Percentiles rank a stretch among this genome's conserved stretches.
These are phyloP conservation scores for Centrapalus pauciflorus DNA, from an alignment of 129 eudicot species.

Conservation along the genomic window DNA sequence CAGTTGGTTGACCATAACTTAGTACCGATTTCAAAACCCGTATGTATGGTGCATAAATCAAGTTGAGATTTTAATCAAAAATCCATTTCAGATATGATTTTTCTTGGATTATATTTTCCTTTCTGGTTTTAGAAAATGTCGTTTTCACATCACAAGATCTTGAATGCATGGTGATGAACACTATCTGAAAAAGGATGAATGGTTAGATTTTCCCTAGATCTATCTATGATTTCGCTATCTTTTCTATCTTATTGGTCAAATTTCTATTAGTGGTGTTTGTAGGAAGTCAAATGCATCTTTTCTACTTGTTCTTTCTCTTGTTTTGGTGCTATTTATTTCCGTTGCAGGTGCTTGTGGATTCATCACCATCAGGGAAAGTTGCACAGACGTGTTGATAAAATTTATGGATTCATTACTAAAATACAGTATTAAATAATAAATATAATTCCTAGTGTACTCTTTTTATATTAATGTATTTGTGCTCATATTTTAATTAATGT, in stretches of 20 bases:
- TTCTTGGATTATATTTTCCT: background rate
- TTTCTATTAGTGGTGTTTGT: constrained; percentile 27
- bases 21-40: background rate
- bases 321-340: constrained; percentile 23
- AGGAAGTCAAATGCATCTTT: constrained; percentile 30
- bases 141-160: constrained; percentile 9
- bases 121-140: constrained; percentile 14
- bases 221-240: background rate
- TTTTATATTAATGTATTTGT: too few species aligned
- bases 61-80: background rate
- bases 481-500: too few species aligned
- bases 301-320: constrained; percentile 24
- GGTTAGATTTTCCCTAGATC: constrained; percentile 22
- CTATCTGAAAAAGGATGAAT: constrained; percentile 22
- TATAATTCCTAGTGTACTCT: too few species aligned
- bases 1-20: background rate
- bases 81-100: background rate
- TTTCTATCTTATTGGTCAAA: constrained; percentile 20
- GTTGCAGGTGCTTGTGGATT: constrained; percentile 24
- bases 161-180: constrained; percentile 11
- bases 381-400: background rate
- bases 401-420: constrained; percentile 11
- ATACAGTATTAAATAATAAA: too few species aligned
- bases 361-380: constrained; percentile 23
- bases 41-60: background rate